Conservation (phyloP, 106 monocot species). For the Allium sativum region DNA sequence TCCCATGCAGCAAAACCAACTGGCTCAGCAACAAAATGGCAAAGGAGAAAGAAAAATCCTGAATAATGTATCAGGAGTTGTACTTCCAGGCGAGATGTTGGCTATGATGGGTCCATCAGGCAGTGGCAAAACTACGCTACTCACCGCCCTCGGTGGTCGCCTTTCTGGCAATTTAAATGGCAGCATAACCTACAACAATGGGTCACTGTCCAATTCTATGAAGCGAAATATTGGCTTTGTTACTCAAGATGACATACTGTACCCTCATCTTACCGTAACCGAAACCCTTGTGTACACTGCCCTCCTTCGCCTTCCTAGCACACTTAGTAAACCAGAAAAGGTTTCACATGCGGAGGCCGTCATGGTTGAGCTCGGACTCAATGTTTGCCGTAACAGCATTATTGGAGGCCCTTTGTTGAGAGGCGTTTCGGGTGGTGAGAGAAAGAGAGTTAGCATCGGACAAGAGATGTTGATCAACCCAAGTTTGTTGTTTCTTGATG, state of each 20-base stretch:
- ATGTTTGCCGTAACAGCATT: constrained; percentile 18
- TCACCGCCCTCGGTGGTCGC: background rate
- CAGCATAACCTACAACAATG: constrained; percentile 25
- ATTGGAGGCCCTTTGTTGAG: constrained; percentile 19
- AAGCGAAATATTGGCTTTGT: constrained; percentile 35
- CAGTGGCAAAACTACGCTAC: constrained; percentile 2
- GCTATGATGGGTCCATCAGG: constrained; percentile 7
- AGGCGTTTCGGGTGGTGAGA: constrained; percentile 38
- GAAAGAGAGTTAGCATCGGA: constrained; percentile 39
- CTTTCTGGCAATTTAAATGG: constrained; percentile 8
- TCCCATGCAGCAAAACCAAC: background rate
- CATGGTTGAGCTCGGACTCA: constrained; percentile 30
- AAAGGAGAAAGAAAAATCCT: background rate
- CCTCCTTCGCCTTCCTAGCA: constrained; percentile 37
- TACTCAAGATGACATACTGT: constrained; percentile 38
- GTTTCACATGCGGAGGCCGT: constrained; percentile 19
- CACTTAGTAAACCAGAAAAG: constrained; percentile 20
- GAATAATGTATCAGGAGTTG: background rate
- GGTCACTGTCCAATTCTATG: constrained; percentile 20
- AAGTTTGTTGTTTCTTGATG: constrained; percentile 33
- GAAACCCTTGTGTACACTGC: constrained; percentile 39
- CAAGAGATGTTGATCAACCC: constrained; percentile 45
- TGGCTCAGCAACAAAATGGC: background rate
- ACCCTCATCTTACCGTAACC: constrained; percentile 34
- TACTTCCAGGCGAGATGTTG: background rate